Percentiles rank a stretch among this genome's conserved stretches.
Evolutionary conservation across 75 land plant species (phyloP).

Genomic region (Isoetes taiwanensis): DNA sequence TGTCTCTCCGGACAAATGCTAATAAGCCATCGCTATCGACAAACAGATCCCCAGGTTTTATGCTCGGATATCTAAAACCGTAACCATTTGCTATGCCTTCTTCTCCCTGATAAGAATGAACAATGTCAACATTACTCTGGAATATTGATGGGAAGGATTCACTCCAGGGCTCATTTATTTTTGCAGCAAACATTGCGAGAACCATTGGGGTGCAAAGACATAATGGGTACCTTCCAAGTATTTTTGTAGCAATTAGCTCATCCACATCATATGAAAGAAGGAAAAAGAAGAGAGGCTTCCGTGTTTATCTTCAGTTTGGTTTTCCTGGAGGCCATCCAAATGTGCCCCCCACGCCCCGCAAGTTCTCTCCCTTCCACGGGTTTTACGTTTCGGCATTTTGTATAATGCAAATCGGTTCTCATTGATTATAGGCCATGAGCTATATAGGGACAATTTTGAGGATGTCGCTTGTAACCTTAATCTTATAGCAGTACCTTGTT

Average conservation of each 20-base stretch:
- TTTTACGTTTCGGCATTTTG: constrained; percentile 53
- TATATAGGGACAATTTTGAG: constrained; percentile 48
- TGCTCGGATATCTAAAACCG: constrained; percentile 85
- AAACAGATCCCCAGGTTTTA: constrained; percentile 85
- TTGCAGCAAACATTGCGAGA: constrained; percentile 81
- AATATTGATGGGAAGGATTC: constrained; percentile 60
- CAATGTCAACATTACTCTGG: constrained; percentile 39
- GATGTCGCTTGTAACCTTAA: constrained; percentile 42
- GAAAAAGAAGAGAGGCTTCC: constrained; percentile 77
- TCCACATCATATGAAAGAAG: constrained; percentile 80
- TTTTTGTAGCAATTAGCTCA: constrained; percentile 88
- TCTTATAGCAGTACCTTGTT: constrained; percentile 39
- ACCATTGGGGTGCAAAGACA: constrained; percentile 93
- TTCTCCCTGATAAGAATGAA: constrained; percentile 47
- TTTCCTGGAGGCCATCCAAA: constrained; percentile 96
- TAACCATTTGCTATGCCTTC: constrained; percentile 94
- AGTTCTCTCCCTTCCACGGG: constrained; percentile 44
- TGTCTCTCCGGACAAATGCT: constrained; percentile 81
- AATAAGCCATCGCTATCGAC: constrained; percentile 40
- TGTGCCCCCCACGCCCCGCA: constrained; percentile 90
- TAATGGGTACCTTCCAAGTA: constrained; percentile 82
- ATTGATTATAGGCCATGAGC: constrained; percentile 87
- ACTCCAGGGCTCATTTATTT: constrained; percentile 38
- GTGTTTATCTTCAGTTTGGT: constrained; percentile 59
- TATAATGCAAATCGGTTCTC: constrained; percentile 78